A percentile compares a stretch with the other conserved stretches of the same genome.
Evolutionary conservation across 352 stramenopile genomes (phyloP).

Genomic region (Globisporangium heterothallicum): DNA sequence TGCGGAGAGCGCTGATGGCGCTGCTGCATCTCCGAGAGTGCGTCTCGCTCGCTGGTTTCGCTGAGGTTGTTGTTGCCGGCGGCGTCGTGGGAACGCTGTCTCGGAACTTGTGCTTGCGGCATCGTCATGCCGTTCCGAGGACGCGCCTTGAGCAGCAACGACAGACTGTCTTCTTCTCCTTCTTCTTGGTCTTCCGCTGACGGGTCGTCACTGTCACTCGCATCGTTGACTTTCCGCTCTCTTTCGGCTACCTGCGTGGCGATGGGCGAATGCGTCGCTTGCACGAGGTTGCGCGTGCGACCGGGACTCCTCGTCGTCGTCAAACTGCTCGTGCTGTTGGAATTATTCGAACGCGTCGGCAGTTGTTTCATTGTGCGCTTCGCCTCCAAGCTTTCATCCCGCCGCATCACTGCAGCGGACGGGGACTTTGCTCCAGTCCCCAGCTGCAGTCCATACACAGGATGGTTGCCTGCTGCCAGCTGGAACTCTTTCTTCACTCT

Average conservation of each 20-base stretch:
- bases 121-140: background rate
- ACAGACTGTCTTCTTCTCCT: conserved; percentile 25
- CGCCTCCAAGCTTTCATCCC: conserved; percentile 7
- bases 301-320: background rate
- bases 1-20: background rate
- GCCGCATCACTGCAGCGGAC: background rate
- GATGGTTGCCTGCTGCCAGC: background rate
- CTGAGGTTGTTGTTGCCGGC: conserved; percentile 12
- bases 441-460: conserved; percentile 7
- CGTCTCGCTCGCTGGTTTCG: conserved; percentile 5
- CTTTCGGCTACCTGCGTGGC: conserved; percentile 2
- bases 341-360: conserved; percentile 12
- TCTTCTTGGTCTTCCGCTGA: background rate
- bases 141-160: conserved; percentile 19
- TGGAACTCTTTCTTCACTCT: conserved; percentile 34
- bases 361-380: conserved; percentile 7
- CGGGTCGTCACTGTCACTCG: conserved; percentile 9
- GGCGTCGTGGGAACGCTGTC: background rate
- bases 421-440: background rate
- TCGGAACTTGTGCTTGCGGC: background rate
- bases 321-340: conserved; percentile 11
- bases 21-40: conserved; percentile 12
- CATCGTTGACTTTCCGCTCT: background rate
- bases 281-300: background rate
- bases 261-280: background rate